phyloP scores from a whole-genome alignment of 768 basidiomycete species.

The Kwoniella sp. region DNA sequence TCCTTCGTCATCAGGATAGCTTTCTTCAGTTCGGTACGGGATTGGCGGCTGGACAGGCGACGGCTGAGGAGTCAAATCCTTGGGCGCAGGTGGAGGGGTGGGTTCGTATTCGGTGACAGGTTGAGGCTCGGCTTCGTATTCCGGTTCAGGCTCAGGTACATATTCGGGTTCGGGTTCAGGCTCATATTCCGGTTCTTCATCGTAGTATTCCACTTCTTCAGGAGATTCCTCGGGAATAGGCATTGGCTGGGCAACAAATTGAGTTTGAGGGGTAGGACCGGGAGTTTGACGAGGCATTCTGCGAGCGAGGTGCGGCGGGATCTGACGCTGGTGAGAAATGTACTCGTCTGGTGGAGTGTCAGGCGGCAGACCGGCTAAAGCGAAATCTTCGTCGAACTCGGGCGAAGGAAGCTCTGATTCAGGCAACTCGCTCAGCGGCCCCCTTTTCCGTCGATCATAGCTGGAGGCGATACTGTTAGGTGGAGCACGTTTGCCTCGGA shows the following conservation, averaged over 20 bases:
- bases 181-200: conserved; percentile 13
- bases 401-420: conserved; percentile 32
- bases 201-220: conserved; percentile 14
- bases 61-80: conserved; percentile 5
- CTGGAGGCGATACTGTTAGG: conserved; percentile 36
- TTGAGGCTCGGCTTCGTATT: conserved; percentile 22
- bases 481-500: conserved; percentile 33
- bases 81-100: conserved; percentile 12
- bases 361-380: conserved; percentile 47
- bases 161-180: conserved; percentile 10
- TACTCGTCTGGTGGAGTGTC: conserved; percentile 40
- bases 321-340: conserved; percentile 21
- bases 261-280: conserved; percentile 11
- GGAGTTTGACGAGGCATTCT: conserved; percentile 6
- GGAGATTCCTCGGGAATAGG: conserved; percentile 11
- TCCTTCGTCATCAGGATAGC: conserved; percentile 17
- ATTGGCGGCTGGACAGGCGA: conserved; percentile 28
- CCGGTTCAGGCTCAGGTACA: conserved; percentile 14
- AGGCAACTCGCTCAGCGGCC: conserved; percentile 28
- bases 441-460: conserved; percentile 20
- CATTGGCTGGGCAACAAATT: conserved; percentile 16
- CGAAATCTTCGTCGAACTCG: conserved; percentile 51
- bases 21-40: conserved; percentile 29
- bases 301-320: conserved; percentile 33
- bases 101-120: conserved; percentile 18